Base-by-base conservation (phyloP, 176 grass and related monocot genomes). In the Pontederia paniculata region DNA sequence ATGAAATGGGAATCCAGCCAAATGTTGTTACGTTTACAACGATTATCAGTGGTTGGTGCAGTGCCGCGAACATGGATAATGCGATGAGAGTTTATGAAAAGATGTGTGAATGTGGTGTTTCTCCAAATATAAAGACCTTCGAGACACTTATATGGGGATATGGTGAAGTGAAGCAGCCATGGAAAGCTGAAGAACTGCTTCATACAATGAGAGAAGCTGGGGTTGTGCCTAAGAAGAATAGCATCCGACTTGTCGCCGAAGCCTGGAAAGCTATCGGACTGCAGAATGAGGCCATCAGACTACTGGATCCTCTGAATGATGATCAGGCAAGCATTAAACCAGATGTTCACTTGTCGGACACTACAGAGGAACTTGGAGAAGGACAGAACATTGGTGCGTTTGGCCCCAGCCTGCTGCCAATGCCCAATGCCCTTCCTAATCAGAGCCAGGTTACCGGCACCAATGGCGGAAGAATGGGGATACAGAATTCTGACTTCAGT, bases 71-170 rank as follows among this genome's bases (percentile, higher is more conserved):
- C 78, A 97, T 97, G 86, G 77, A 77, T 15, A 83, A 74, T 71
- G 86, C 93, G 44, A 72, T 86, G 66, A 81, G 61, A 66, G 80
- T 90, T 6, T 90, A 87, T 52, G 21, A 48, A n/a, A 79, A 55
- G 55, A 97, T 97, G 93, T 43, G 70, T n/a, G 62, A 97, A 55
- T 72, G 75, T 71, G 86, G 80, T 13, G 73, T 84, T 22, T 77
- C 67, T 19, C 83, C 93, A 11, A 90, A 97, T 65, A 75, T 90
- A 56, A 81, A 82, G 80, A 97, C 93, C 6, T 90, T 97, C 57
- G 83, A 97, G 64, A 97, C 83, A 21, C 86, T 97, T 74, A 88
- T 97, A 45, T 97, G 93, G 93, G 86, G 93, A 1, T 97, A 97
- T 69, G 84, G 86, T 42, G 83, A 90, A 70, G 71, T 61, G 55